phyloP scores from a whole-genome alignment of 345 rosid genomes.

The Murraya koenigii region DNA sequence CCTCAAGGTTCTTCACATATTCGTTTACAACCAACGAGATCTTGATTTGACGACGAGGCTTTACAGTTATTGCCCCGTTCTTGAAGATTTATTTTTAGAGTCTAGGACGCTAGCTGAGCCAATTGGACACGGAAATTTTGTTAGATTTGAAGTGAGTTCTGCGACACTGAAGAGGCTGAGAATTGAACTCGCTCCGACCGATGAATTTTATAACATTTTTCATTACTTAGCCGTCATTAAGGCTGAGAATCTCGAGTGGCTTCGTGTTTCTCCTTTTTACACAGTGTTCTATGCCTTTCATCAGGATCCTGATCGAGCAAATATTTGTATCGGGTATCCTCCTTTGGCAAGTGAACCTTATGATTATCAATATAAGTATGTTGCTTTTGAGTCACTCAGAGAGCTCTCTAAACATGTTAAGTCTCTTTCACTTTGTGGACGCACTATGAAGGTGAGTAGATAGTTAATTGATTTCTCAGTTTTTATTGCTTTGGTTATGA shows the following conservation, averaged over 20 bases:
- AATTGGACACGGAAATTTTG: too few species aligned
- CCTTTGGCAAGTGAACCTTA: too few species aligned
- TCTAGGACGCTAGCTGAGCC: not conserved
- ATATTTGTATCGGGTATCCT: not conserved
- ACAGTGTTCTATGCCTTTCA: too few species aligned
- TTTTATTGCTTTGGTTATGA: not conserved
- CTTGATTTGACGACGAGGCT: not conserved
- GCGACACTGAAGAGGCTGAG: not conserved
- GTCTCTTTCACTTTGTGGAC: not conserved
- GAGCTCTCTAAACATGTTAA: not conserved
- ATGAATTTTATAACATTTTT: too few species aligned
- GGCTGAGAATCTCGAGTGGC: not conserved
- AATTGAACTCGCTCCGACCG: not conserved
- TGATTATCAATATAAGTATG: too few species aligned
- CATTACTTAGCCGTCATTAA: not conserved
- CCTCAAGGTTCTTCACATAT: not conserved
- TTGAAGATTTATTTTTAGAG: not conserved
- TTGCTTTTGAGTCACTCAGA: not conserved
- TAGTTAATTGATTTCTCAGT: not conserved
- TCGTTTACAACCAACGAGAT: not conserved
- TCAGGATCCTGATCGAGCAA: not conserved
- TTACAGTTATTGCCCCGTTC: not conserved
- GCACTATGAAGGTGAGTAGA: not conserved
- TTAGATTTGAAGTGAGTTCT: not conserved
- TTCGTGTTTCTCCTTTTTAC: too few species aligned